phyloP scores from a whole-genome alignment of 2,329 filamentous ascomycete genomes.

The Biscogniauxia mediterranea region DNA sequence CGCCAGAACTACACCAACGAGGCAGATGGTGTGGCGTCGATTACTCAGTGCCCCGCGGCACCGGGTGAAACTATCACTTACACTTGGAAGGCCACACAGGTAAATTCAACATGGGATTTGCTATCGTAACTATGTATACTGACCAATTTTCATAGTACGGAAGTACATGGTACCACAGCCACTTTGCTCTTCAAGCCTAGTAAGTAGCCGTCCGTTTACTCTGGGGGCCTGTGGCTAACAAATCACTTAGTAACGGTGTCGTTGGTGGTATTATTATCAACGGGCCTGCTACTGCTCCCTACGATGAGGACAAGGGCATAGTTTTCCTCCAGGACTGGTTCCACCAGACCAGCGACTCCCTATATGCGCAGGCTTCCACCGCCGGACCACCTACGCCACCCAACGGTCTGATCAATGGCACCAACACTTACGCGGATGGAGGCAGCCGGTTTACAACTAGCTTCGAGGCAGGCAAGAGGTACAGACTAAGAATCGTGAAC shows the following conservation, averaged over 20 bases:
- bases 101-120: slow-evolving; percentile 4
- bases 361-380: slow-evolving; percentile 30
- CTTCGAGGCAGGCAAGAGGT: slow-evolving; percentile 42
- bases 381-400: slow-evolving; percentile 36
- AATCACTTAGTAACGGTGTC: slow-evolving; percentile 25
- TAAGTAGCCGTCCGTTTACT: slow-evolving; percentile 24
- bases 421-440: slow-evolving; percentile 34
- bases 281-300: slow-evolving; percentile 55
- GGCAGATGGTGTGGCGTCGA: slow-evolving; percentile 53
- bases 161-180: slow-evolving; percentile 59
- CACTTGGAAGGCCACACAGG: slow-evolving; percentile 48
- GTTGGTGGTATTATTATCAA: slow-evolving; percentile 58
- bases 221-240: slow-evolving; percentile 43
- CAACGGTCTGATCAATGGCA: slow-evolving; percentile 40
- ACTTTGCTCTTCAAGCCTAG: slow-evolving; percentile 45
- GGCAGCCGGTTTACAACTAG: slow-evolving; percentile 37
- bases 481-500: slow-evolving; percentile 50
- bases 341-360: slow-evolving; percentile 41
- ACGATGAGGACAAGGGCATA: slow-evolving; percentile 61
- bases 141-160: slow-evolving; percentile 42
- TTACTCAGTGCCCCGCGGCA: slow-evolving; percentile 50
- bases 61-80: slow-evolving; percentile 55
- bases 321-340: slow-evolving; percentile 60
- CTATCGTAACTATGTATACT: slow-evolving; percentile 1
- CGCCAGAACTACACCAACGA: slow-evolving; percentile 52